Evolutionary conservation across 1,284 basidiomycete species (phyloP).

Genomic region (Trichosporon sp.): DNA sequence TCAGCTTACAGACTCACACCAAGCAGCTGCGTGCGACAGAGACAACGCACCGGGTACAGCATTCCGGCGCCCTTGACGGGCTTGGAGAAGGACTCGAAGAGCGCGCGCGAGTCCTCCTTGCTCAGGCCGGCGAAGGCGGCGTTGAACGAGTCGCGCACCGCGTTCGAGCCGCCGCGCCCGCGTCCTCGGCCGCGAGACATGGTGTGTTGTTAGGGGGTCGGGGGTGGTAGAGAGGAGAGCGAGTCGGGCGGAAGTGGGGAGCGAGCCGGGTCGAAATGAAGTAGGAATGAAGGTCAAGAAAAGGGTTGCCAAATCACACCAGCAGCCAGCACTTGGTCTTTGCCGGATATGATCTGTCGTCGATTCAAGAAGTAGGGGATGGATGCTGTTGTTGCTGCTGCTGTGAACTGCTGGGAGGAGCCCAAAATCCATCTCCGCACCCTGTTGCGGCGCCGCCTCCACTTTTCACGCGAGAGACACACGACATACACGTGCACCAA

Average conservation of each 20-base stretch:
- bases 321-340: conserved; percentile 5
- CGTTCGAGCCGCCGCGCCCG: conserved; percentile 17
- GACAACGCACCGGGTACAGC: conserved; percentile 43
- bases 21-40: neutral
- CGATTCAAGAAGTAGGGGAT: neutral
- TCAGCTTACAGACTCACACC: neutral
- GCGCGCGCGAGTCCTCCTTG: conserved; percentile 23
- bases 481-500: neutral
- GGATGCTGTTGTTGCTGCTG: neutral
- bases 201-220: neutral
- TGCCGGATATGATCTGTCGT: neutral
- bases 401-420: neutral
- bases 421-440: neutral
- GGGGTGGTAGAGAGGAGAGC: neutral
- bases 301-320: neutral
- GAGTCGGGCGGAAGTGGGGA: neutral
- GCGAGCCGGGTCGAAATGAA: too few relatives aligned
- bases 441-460: neutral
- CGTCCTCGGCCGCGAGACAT: conserved; percentile 20
- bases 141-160: conserved; percentile 22
- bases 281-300: neutral
- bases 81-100: conserved; percentile 22
- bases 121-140: conserved; percentile 24
- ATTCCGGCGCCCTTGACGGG: conserved; percentile 34
- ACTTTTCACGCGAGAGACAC: neutral